Evolutionary conservation across 1,284 basidiomycete genomes (phyloP), one percentile per base, ranked within the genome.

Genomic region (Fistulinella cinereoalba): DNA sequence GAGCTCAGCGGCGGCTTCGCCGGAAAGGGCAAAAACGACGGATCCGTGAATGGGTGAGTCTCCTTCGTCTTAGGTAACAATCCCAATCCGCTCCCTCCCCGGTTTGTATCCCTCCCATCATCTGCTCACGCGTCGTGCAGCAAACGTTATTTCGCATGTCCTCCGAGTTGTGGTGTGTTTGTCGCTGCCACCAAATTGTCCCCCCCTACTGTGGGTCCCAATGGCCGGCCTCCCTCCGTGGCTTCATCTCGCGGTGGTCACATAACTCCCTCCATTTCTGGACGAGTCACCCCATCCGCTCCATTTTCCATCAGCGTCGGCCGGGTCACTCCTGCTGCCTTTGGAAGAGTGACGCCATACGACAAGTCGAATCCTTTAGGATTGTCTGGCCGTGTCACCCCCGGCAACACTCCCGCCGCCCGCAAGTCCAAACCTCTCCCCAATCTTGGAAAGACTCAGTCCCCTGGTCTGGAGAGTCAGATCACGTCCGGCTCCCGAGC

Each of bases 21-120:
- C 13, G 94, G 96, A n/a, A 89, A 89, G 64, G 96, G 96, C 2
- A 98, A 98, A 73, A 99, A 99, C 61, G 83, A 98, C 61, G 96
- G 96, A 18, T 81, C 81, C 37, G 93, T 97, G 3, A 79, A 77
- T 54, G 91, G 90, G 93, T 96, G 62, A 74, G 91, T 67, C 25
- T 65, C 11, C 3, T 15, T 12, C 12, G 22, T 42, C 25, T 49
- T 37, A 31, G 16, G 41, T 39, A 19, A 32, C 34, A 28, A 21
- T n/a, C n/a, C n/a, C 21, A 37, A 6, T 12, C 6, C 8, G 34
- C 19, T 12, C 10, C 18, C 16, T 19, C 2, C 36, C 44, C 31
- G 7, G 41, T 34, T 21, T 16, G 4, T n/a, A 13, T 46, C 12
- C 36, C 6, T 49, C 24, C 36, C 31, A 40, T 33, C 38, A 37